Evolutionary conservation across 805 yeast species (phyloP).

Genomic region (Wickerhamiella vanderwaltii): DNA sequence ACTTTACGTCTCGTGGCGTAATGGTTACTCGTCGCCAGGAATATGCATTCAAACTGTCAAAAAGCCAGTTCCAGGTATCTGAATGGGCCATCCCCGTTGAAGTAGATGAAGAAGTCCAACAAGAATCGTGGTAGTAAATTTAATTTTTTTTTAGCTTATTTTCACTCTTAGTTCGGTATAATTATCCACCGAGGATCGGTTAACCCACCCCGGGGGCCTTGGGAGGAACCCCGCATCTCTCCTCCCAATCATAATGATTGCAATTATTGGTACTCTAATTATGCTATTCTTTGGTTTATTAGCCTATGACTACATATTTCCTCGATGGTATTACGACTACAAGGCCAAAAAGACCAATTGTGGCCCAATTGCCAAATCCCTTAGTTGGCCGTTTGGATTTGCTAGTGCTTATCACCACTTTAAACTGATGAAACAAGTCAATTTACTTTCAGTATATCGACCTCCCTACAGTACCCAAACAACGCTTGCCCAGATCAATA

Average conservation of each 20-base stretch:
- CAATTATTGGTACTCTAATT: not conserved
- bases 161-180: no score
- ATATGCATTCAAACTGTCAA: constrained; percentile 75
- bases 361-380: not conserved
- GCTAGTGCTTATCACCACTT: not conserved
- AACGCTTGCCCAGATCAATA: not conserved
- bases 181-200: no score
- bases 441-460: not conserved
- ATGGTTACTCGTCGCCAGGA: constrained; percentile 69
- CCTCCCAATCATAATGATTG: not conserved
- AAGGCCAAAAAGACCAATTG: constrained; percentile 1
- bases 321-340: constrained; percentile 8
- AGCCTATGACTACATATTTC: constrained; percentile 11
- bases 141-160: not conserved
- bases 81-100: constrained; percentile 98
- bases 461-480: not conserved
- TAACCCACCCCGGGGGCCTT: no score
- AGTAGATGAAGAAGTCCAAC: constrained; percentile 42
- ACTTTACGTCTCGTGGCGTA: constrained; percentile 60
- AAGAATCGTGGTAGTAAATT: not conserved
- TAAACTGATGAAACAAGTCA: not conserved
- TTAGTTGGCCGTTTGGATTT: constrained; percentile 12
- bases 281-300: not conserved
- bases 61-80: constrained; percentile 72
- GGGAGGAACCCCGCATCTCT: no score